Percentiles rank a stretch among this genome's conserved stretches.
These are phyloP conservation scores for Podospora australis DNA, from an alignment of 495 filamentous ascomycete genomes.

Conservation along the genomic window DNA sequence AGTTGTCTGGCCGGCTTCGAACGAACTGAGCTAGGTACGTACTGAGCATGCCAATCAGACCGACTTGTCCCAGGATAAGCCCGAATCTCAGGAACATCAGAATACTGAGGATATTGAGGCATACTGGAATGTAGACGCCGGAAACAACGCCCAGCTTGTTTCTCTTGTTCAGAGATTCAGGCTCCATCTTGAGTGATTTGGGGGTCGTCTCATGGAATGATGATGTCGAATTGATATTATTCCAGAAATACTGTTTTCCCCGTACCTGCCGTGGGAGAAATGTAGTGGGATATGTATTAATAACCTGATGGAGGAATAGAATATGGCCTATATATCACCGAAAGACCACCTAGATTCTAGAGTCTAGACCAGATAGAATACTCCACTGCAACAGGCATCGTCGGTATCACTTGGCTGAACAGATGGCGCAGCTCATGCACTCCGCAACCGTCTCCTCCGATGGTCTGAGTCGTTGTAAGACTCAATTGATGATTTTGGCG, in stretches of 20 bases:
- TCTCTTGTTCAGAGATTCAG: constrained; percentile 27
- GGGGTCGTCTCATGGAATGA: not conserved
- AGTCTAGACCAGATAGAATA: not conserved
- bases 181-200: constrained; percentile 23
- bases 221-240: not conserved
- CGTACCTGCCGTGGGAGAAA: not conserved
- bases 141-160: constrained; percentile 67
- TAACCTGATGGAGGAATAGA: no score
- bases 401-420: not conserved
- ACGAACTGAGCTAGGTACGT: no score
- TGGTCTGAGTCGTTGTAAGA: not conserved
- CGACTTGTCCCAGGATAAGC: constrained; percentile 71
- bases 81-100: constrained; percentile 87
- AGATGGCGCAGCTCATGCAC: constrained; percentile 5
- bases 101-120: constrained; percentile 84
- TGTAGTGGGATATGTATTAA: no score
- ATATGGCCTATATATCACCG: no score
- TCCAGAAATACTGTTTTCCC: not conserved
- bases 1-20: no score
- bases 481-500: no score
- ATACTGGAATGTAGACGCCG: constrained; percentile 81
- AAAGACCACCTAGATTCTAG: no score
- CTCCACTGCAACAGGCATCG: constrained; percentile 8
- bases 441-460: not conserved
- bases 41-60: constrained; percentile 76